phyloP scores from a whole-genome alignment of 306 rosid genomes.

The Quercus rubra region DNA sequence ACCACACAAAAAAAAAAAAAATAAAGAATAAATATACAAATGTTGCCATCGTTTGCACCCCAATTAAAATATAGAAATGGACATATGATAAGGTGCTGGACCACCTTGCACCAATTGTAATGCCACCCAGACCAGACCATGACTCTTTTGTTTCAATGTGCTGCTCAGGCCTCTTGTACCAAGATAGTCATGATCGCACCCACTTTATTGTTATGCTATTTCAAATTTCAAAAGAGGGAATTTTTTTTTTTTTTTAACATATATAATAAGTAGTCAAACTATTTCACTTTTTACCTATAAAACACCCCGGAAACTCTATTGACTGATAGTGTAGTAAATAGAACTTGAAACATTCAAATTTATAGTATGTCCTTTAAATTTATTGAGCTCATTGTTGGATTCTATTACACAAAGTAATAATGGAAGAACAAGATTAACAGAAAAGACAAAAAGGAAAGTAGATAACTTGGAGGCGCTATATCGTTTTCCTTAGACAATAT shows the following conservation, averaged over 20 bases:
- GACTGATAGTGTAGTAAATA: too few species aligned
- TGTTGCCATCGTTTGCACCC: conserved; percentile 19
- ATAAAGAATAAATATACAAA: neutral
- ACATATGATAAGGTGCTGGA: conserved; percentile 21
- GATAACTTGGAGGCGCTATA: too few species aligned
- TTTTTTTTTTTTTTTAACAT: neutral
- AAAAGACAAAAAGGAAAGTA: too few species aligned
- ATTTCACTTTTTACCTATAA: too few species aligned
- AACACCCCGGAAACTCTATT: fast-evolving
- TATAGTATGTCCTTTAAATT: too few species aligned
- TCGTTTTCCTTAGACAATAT: too few species aligned
- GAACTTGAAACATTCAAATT: too few species aligned
- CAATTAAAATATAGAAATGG: conserved; percentile 20
- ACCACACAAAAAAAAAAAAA: too few species aligned
- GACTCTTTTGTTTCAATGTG: conserved; percentile 6
- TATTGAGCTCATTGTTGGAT: too few species aligned
- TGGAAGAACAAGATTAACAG: too few species aligned
- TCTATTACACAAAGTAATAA: too few species aligned
- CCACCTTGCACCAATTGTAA: neutral
- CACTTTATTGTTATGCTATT: neutral
- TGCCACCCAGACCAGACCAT: neutral
- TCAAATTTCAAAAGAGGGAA: neutral
- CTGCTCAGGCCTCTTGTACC: neutral
- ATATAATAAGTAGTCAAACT: neutral
- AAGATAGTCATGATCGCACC: neutral